phyloP scores from a whole-genome alignment of 139 green algal species.

The Nannochloris sp. region DNA sequence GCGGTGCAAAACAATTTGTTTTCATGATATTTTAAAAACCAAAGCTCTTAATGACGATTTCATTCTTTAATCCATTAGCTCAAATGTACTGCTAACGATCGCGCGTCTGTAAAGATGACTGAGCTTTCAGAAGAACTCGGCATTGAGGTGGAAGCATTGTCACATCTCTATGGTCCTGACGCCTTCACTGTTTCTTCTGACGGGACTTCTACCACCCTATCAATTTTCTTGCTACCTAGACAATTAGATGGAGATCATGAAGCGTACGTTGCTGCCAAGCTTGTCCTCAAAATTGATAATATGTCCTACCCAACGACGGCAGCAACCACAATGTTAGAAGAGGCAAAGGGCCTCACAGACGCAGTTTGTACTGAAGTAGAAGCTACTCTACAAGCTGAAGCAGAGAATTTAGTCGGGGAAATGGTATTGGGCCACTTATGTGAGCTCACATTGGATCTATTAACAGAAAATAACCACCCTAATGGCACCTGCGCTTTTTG shows the following conservation, averaged over 20 bases:
- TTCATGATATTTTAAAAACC: neutral
- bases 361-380: neutral
- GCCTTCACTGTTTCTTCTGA: neutral
- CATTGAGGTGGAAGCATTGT: neutral
- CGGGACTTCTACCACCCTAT: neutral
- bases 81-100: neutral
- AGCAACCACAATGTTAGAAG: neutral
- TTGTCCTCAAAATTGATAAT: neutral
- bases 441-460: constrained; percentile 5
- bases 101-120: neutral
- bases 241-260: neutral
- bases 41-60: neutral
- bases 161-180: neutral
- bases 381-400: neutral
- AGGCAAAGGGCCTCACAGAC: neutral
- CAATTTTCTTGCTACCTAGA: neutral
- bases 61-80: neutral
- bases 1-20: neutral
- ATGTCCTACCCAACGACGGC: neutral
- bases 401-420: constrained; percentile 1
- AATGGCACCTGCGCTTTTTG: constrained; percentile 15
- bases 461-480: constrained; percentile 10
- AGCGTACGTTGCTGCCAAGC: neutral
- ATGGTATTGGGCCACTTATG: constrained; percentile 12
- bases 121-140: neutral